Evolutionary conservation across 176 grass and related monocot genomes (phyloP), one percentile per base, ranked within the genome.

Genomic region (Oryza meyeriana): DNA sequence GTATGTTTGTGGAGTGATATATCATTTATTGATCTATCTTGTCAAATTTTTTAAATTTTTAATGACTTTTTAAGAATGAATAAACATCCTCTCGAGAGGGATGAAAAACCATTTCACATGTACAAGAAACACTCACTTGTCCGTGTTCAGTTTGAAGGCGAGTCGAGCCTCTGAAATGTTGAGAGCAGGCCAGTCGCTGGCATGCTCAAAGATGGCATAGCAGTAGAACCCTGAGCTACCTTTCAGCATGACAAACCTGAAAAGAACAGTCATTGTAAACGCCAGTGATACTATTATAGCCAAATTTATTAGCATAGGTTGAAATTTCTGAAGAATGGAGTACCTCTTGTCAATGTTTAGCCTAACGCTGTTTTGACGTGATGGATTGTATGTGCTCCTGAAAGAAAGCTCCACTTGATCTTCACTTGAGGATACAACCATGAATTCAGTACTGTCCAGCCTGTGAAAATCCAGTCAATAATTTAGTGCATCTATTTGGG

Each of bases 391-490:
- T 8, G 76, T 79, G 36, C 88, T 97, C 34, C 8, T 81, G 84
- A 97, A 97, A n/a, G 94, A 97, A 28, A 97, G 78, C 69, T 97
- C 94, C 44, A 91, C 89, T 4, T 94, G 84, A 4, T 86, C 70
- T 70, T 78, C 74, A 25, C n/a, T 89, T 17, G 88, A 69, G 2
- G 74, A n/a, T 25, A 94, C 78, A 5, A 83, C 72, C 4, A 45
- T 74, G 81, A 94, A 94, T n/a, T 94, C 71, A 36, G 82, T 76
- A 32, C 81, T 29, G 0, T 84, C 69, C 78, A 97, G 76, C 81
- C 94, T 97, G 84, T 30, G 63, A n/a, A 76, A 32, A 45, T 69
- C 0, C 42, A 72, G 66, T 8, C 48, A n/a, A n/a, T n/a, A n/a
- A 30, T 35, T 66, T 24, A 52, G 48, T 52, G 11, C 4, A 47